Evolutionary conservation across 2,329 filamentous ascomycete genomes (phyloP), one percentile per base, ranked within the genome.

Genomic region (Phoma sp.): DNA sequence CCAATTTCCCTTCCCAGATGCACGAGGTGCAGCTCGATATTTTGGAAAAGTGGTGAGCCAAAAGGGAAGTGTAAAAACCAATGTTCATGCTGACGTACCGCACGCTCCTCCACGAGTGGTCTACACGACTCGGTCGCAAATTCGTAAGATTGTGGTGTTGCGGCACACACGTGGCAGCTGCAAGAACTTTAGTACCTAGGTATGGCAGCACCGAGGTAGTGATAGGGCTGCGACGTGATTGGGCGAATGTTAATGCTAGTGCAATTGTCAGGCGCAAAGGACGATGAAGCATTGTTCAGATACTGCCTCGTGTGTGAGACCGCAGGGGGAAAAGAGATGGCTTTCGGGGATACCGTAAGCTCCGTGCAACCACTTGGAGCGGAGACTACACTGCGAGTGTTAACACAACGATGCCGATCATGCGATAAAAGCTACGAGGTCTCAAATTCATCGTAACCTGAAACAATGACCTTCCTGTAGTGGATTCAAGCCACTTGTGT

Each of bases 141-240:
- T 46, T 36, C 12, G 12, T 41, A 22, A 8, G 22, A 24, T 38
- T 25, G 25, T 41, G 40, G 25, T 57, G 46, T 39, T 44, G 19
- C 27, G 46, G 61, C 43, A 58, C 60, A 70, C 70, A 72, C 69
- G 70, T 73, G 70, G 68, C 63, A 50, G 51, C 58, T 69, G 69
- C 68, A 69, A 51, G 60, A 61, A 54, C 65, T 63, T 69, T 71
- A 17, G 17, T 17, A 17, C 17, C 17, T 17, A 17, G 57, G 51
- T 45, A 44, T 44, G 47, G 51, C 43, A 43, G 25, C 52, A 55
- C 63, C 64, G 57, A 58, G 56, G 49, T 66, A 65, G 67, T 65
- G 66, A 65, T 70, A 71, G 60, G 68, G 69, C 69, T 72, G 70
- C 68, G n/a, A 24, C 55, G 33, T 64, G 62, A 61, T 69, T 71